Conservation (phyloP, 768 basidiomycete species). For the Suillus subalutaceus region DNA sequence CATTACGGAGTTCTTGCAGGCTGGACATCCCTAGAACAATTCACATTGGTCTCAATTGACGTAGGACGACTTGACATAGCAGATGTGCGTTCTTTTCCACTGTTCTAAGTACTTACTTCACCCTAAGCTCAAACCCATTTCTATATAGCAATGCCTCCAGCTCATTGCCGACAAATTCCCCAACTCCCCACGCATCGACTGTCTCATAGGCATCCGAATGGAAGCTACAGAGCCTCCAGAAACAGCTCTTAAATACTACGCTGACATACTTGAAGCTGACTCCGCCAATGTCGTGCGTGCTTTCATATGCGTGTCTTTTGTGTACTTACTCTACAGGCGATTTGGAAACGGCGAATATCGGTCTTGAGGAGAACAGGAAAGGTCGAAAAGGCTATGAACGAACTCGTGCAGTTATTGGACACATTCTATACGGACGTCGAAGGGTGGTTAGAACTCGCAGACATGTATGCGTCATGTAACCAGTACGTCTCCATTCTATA, state of each 20-base stretch:
- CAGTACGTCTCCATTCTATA: slow-evolving; percentile 52
- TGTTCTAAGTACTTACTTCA: not conserved
- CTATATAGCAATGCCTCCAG: slow-evolving; percentile 43
- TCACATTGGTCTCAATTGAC: slow-evolving; percentile 78
- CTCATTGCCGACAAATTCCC: slow-evolving; percentile 75
- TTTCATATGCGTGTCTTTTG: not conserved
- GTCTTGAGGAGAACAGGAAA: slow-evolving; percentile 66
- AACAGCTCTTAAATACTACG: slow-evolving; percentile 64
- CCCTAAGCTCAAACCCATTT: slow-evolving; percentile 13
- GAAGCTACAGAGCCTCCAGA: slow-evolving; percentile 66
- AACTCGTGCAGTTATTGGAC: slow-evolving; percentile 76
- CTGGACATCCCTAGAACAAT: slow-evolving; percentile 82
- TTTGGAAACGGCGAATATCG: slow-evolving; percentile 81
- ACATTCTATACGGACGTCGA: slow-evolving; percentile 89
- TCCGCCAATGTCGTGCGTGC: slow-evolving; percentile 69
- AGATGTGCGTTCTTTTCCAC: slow-evolving; percentile 54
- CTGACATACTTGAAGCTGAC: slow-evolving; percentile 61
- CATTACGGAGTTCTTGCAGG: slow-evolving; percentile 41
- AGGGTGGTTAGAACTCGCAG: slow-evolving; percentile 85
- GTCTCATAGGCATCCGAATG: slow-evolving; percentile 76
- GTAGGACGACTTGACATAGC: slow-evolving; percentile 72
- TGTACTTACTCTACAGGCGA: slow-evolving; percentile 43
- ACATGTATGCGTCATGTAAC: slow-evolving; percentile 73
- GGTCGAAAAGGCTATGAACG: slow-evolving; percentile 66
- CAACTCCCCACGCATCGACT: slow-evolving; percentile 76